Evolutionary conservation across 2,329 filamentous ascomycete species (phyloP).

Genomic region (Paramyrothecium sp.): DNA sequence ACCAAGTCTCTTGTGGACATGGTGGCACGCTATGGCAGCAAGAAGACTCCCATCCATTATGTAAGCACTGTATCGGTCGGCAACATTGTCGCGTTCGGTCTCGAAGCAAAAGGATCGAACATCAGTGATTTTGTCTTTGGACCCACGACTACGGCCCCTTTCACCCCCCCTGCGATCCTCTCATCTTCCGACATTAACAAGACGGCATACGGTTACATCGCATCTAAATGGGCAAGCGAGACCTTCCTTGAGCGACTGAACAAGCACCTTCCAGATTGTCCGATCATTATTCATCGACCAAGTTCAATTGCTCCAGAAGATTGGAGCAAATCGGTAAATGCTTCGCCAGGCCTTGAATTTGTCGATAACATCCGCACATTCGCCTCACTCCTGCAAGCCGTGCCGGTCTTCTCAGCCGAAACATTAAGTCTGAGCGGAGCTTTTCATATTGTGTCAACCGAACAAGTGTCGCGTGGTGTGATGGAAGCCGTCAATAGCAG

Average conservation of each 20-base stretch:
- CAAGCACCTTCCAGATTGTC: background rate
- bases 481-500: too few species aligned
- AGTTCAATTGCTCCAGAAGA: too few species aligned
- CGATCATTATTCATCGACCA: background rate
- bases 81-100: background rate
- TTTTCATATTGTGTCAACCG: too few species aligned
- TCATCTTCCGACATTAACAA: too few species aligned
- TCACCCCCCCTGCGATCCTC: background rate
- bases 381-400: too few species aligned
- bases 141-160: background rate
- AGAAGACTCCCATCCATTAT: conserved; percentile 30
- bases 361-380: too few species aligned
- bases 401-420: too few species aligned
- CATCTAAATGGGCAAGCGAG: background rate
- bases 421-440: too few species aligned
- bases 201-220: background rate
- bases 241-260: background rate
- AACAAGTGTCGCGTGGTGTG: too few species aligned
- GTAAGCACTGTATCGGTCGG: conserved; percentile 21
- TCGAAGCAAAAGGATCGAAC: background rate
- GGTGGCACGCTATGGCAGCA: conserved; percentile 5
- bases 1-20: conserved; percentile 21
- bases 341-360: too few species aligned
- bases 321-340: too few species aligned
- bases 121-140: background rate